Base-by-base conservation (phyloP, 2,329 filamentous ascomycete genomes). In the Amauroascus verrucosus region DNA sequence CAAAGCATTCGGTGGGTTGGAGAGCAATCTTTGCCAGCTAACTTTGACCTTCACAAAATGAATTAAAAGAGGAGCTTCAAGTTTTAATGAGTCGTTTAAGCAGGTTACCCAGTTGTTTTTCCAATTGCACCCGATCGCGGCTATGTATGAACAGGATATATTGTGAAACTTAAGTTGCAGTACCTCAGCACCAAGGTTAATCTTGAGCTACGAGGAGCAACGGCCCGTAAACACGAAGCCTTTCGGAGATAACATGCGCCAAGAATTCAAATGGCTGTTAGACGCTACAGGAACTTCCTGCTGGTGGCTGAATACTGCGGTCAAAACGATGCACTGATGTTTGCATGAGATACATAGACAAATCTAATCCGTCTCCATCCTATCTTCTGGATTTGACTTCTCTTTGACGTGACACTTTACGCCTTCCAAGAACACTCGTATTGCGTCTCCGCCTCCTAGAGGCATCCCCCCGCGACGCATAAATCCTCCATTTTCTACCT, bases 361-460 rank as follows among this genome's bases (percentile, higher is more conserved):
- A 45, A 28, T 35, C 45, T 55, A 70, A 60, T 73, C 70, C 32
- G 70, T 72, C 43, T 75, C 71, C 72, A 75, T 75, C 44, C 60
- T 61, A 55, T 69, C 65, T 51, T 61, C 60, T 56, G 66, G 62
- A 45, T 65, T 60, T 35, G 58, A 54, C 51, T 57, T 55, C 60
- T 85, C 79, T 70, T 86, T 78, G 0, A 89, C 85, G 5, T 81
- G 83, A 72, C 81, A 84, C 77, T 86, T 93, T 46, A 96, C 83
- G 2, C 91, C 93, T 53, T 94, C 81, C 20, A 98, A 78, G 70
- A 98, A 98, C 2, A 86, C 87, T 72, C 94, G 85, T 1, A 98
- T 83, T 11, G 91, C 91, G 62, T 93, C 85, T 5, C 86, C 87
- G 50, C 90, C 90, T 41, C 90, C 91, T 44, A 96, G 70, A 1